Evolutionary conservation across 129 eudicot species (phyloP).

Genomic region (Artemisia annua): DNA sequence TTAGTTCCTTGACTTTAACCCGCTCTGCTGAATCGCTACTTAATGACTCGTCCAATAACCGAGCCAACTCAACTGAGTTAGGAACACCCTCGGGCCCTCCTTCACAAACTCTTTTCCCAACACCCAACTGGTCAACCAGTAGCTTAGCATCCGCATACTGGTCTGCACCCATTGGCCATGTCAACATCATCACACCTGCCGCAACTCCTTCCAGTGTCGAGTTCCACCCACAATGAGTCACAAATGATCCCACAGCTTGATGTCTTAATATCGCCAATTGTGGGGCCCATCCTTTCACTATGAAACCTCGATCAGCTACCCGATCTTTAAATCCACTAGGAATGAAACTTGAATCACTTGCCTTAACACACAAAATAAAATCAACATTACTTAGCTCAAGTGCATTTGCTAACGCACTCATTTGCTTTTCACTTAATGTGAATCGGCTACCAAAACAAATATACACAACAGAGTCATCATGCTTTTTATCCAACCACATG

Average conservation of each 20-base stretch:
- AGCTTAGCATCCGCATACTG: slow-evolving; percentile 54
- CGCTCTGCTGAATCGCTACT: background rate
- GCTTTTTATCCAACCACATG: background rate
- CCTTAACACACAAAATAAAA: background rate
- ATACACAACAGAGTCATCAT: slow-evolving; percentile 12
- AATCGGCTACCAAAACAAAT: slow-evolving; percentile 16
- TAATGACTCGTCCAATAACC: slow-evolving; percentile 28
- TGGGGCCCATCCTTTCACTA: slow-evolving; percentile 65
- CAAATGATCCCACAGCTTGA: slow-evolving; percentile 46
- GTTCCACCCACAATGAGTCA: slow-evolving; percentile 73
- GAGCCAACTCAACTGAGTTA: slow-evolving; percentile 40
- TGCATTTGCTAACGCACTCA: slow-evolving; percentile 15
- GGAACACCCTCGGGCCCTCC: slow-evolving; percentile 37
- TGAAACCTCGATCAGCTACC: slow-evolving; percentile 38
- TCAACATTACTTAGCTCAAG: slow-evolving; percentile 9
- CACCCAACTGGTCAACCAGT: slow-evolving; percentile 46
- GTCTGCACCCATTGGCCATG: slow-evolving; percentile 80
- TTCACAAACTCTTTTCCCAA: slow-evolving; percentile 51
- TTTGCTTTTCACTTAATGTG: slow-evolving; percentile 14
- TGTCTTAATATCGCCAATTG: slow-evolving; percentile 46
- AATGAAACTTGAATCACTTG: slow-evolving; percentile 8
- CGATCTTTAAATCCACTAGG: slow-evolving; percentile 42
- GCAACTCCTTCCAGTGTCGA: slow-evolving; percentile 49
- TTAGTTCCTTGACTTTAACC: slow-evolving; percentile 20
- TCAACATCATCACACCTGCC: slow-evolving; percentile 55